These are phyloP conservation scores for Cadophora luteo-olivacea DNA, from an alignment of 2,329 filamentous ascomycete species.

Conservation along the genomic window DNA sequence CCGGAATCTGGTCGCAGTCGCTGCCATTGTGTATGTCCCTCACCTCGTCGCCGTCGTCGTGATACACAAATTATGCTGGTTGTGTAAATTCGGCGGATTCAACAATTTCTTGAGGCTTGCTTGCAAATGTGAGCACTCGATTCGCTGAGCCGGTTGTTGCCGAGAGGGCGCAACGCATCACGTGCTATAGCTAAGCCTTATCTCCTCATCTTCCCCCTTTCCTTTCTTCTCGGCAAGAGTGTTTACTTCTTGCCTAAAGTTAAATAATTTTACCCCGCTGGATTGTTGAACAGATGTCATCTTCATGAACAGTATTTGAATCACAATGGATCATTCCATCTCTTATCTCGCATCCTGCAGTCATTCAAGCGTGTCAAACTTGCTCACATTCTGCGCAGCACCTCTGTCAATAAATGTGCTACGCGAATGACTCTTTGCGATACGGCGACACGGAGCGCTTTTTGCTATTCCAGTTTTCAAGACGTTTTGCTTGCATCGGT, in stretches of 20 bases:
- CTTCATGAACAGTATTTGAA: neutral
- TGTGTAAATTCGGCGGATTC: neutral
- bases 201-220: neutral
- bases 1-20: constrained; percentile 38
- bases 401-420: neutral
- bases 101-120: constrained; percentile 5
- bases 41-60: neutral
- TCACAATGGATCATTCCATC: neutral
- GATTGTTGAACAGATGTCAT: neutral
- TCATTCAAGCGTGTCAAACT: neutral
- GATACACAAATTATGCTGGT: neutral
- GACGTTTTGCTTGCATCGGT: neutral
- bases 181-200: neutral
- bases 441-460: neutral
- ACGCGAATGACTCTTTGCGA: constrained; percentile 1
- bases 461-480: neutral
- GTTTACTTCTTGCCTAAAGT: constrained; percentile 10
- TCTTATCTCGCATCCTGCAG: neutral
- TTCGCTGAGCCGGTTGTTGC: constrained; percentile 13
- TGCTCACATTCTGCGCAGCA: neutral
- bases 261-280: neutral
- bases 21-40: constrained; percentile 36
- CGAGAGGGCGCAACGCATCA: constrained; percentile 11
- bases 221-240: neutral
- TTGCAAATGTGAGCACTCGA: constrained; percentile 5